Evolutionary conservation across 331 rosid genomes (phyloP).

Genomic region (Saraca asoca): DNA sequence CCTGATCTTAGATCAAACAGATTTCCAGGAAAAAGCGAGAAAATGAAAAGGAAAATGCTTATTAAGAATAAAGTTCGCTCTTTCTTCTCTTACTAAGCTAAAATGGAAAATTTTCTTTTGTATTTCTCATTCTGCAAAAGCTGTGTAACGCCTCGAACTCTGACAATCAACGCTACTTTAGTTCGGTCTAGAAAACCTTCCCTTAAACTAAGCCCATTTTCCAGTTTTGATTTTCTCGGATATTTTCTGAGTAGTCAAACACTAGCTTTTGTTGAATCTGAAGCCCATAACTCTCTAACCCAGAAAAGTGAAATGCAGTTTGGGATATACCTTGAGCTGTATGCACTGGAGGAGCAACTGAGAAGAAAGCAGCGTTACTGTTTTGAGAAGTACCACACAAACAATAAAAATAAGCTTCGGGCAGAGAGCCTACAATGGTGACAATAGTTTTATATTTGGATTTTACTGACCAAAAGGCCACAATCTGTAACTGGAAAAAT

Average conservation of each 20-base stretch:
- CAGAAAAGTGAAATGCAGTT: conserved; percentile 17
- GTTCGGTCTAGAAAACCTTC: conserved; percentile 23
- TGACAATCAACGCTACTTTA: conserved; percentile 24
- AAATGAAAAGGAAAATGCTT: neutral
- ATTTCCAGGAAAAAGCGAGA: neutral
- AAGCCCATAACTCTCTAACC: neutral
- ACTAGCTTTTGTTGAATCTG: conserved; percentile 12
- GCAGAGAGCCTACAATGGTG: conserved; percentile 43
- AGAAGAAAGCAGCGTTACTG: conserved; percentile 10
- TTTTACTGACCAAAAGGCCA: conserved; percentile 24
- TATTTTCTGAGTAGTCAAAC: neutral
- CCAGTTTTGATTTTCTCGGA: neutral
- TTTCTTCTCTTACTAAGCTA: conserved; percentile 2
- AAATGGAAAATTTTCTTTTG: neutral
- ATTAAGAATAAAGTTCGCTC: conserved; percentile 12
- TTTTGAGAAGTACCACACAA: conserved; percentile 37
- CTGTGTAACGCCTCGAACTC: conserved; percentile 23
- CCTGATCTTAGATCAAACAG: neutral
- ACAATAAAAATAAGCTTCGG: conserved; percentile 36
- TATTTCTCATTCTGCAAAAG: conserved; percentile 22
- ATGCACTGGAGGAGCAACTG: conserved; percentile 30
- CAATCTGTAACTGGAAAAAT: too few species aligned
- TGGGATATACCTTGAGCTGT: conserved; percentile 12
- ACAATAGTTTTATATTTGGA: conserved; percentile 21
- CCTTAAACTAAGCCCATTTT: neutral